Percentiles rank a stretch among this genome's conserved stretches.
Evolutionary conservation across 441 rosid species (phyloP).

Genomic region (Croton laevigatus): DNA sequence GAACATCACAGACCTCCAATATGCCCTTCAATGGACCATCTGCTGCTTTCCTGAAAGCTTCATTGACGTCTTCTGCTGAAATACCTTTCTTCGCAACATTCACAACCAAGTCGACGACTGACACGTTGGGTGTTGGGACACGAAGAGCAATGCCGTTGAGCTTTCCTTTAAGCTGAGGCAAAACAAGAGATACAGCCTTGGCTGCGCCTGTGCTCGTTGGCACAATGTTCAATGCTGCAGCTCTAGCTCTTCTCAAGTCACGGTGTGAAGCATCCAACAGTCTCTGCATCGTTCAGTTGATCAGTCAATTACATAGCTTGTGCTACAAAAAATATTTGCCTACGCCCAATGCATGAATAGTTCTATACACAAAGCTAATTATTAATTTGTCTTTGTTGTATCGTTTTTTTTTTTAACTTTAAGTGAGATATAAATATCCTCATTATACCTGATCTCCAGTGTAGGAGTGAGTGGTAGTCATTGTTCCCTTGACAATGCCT

Average conservation of each 20-base stretch:
- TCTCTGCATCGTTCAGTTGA: slow-evolving; percentile 42
- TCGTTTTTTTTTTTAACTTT: no score
- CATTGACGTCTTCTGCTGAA: slow-evolving; percentile 83
- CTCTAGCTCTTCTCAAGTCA: slow-evolving; percentile 96
- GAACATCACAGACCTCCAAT: slow-evolving; percentile 77
- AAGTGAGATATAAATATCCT: no score
- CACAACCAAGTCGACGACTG: slow-evolving; percentile 88
- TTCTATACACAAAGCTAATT: no score
- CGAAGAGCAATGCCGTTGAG: slow-evolving; percentile 96
- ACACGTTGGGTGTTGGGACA: slow-evolving; percentile 97
- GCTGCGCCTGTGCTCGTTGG: slow-evolving; percentile 99
- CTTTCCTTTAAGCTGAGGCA: slow-evolving; percentile 95
- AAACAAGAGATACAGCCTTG: slow-evolving; percentile 90
- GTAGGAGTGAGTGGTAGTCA: slow-evolving; percentile 99
- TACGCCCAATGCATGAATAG: no score
- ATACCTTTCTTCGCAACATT: slow-evolving; percentile 84
- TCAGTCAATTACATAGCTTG: neutral
- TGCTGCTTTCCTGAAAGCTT: slow-evolving; percentile 89
- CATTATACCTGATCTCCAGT: slow-evolving; percentile 79
- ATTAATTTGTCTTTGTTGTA: no score
- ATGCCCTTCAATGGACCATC: slow-evolving; percentile 81
- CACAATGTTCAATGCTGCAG: slow-evolving; percentile 94
- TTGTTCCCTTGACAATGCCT: slow-evolving; percentile 98
- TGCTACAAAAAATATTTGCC: no score
- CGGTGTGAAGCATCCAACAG: slow-evolving; percentile 97